phyloP scores from a whole-genome alignment of 1,284 basidiomycete species.

The Flammula alnicola region DNA sequence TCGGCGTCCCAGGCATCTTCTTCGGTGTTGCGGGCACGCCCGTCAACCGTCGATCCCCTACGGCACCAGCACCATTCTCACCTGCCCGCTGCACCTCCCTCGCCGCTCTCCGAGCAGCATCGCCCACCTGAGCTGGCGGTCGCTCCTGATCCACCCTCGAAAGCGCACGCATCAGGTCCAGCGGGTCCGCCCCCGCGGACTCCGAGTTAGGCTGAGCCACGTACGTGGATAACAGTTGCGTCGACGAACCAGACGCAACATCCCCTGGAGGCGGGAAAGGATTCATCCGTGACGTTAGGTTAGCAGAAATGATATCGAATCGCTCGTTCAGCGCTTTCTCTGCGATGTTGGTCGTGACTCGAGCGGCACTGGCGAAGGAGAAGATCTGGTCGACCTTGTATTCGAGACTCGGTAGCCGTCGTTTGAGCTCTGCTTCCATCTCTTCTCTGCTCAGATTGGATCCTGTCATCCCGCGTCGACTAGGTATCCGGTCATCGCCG shows the following conservation, averaged over 20 bases:
- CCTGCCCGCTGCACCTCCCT: constrained; percentile 69
- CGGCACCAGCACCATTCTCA: constrained; percentile 47
- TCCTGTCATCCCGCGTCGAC: constrained; percentile 40
- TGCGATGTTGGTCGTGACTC: constrained; percentile 53
- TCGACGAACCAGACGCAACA: constrained; percentile 15
- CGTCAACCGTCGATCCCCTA: constrained; percentile 58
- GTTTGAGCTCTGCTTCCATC: constrained; percentile 37
- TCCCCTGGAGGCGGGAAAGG: constrained; percentile 28
- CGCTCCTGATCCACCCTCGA: constrained; percentile 66
- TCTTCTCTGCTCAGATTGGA: constrained; percentile 43
- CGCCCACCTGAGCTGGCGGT: constrained; percentile 63
- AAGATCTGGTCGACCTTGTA: constrained; percentile 64
- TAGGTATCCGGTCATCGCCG: constrained; percentile 24
- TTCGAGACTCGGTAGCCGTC: constrained; percentile 51
- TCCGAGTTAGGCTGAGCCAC: constrained; percentile 20
- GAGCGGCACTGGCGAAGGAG: constrained; percentile 52
- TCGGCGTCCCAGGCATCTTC: constrained; percentile 54
- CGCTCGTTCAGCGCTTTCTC: constrained; percentile 66
- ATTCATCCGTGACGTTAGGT: constrained; percentile 34
- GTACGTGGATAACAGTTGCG: constrained; percentile 33
- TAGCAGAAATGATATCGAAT: constrained; percentile 53
- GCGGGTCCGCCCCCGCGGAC: constrained; percentile 43
- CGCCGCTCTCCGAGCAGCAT: constrained; percentile 67
- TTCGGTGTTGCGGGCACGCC: constrained; percentile 60
- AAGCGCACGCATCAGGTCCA: constrained; percentile 65